Evolutionary conservation across 176 grass and related monocot genomes (phyloP).

Genomic region (Otatea glauca): DNA sequence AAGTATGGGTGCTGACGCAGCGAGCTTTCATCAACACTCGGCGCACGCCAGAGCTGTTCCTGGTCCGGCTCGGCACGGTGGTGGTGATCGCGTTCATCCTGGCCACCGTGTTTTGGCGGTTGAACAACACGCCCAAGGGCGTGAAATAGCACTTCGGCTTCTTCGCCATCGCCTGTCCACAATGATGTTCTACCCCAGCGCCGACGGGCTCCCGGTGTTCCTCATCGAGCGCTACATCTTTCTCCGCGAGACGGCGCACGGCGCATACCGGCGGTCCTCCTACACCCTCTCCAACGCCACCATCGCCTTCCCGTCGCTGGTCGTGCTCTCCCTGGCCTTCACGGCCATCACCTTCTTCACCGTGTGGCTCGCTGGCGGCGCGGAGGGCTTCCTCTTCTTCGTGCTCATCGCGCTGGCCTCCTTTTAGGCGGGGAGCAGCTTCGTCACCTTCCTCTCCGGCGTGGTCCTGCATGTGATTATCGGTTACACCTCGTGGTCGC

Average conservation of each 20-base stretch:
- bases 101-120: slow-evolving; percentile 76
- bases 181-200: slow-evolving; percentile 85
- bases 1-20: slow-evolving; percentile 66
- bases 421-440: slow-evolving; percentile 79
- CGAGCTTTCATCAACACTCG: slow-evolving; percentile 71
- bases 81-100: slow-evolving; percentile 71
- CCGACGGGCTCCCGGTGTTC: slow-evolving; percentile 84
- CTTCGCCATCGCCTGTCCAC: slow-evolving; percentile 81
- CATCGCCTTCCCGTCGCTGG: slow-evolving; percentile 66
- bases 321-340: slow-evolving; percentile 69
- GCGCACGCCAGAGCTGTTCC: slow-evolving; percentile 73
- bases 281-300: slow-evolving; percentile 73
- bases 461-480: slow-evolving; percentile 70
- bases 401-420: slow-evolving; percentile 60
- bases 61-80: slow-evolving; percentile 62
- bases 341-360: slow-evolving; percentile 66
- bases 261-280: slow-evolving; percentile 77
- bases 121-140: slow-evolving; percentile 77
- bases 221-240: slow-evolving; percentile 83
- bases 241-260: slow-evolving; percentile 78
- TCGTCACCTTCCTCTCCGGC: slow-evolving; percentile 80
- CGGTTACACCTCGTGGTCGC: slow-evolving; percentile 84
- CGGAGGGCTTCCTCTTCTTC: slow-evolving; percentile 61
- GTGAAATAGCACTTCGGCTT: slow-evolving; percentile 71
- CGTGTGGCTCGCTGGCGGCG: slow-evolving; percentile 66